Conservation (phyloP, 2,329 filamentous ascomycete genomes). For the Aspergillus eucalypticola region DNA sequence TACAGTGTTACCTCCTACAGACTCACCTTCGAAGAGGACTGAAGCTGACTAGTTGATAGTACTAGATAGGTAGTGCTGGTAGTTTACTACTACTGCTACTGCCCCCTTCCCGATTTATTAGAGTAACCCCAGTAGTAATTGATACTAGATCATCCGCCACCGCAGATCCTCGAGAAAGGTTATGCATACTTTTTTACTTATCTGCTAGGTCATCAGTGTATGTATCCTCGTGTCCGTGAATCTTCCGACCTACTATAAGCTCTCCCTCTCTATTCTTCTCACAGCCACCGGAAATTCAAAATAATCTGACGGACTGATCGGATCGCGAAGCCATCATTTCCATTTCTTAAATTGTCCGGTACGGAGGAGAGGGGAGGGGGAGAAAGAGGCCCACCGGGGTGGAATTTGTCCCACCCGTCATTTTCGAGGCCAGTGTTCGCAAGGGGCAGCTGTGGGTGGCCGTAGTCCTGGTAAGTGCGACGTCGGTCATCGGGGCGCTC, state of each 20-base stretch:
- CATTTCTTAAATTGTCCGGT: neutral
- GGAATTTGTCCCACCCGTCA: neutral
- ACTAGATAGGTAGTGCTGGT: too few species aligned
- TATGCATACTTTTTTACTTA: neutral
- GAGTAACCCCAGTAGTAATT: neutral
- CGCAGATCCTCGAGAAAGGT: neutral
- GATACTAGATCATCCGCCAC: neutral
- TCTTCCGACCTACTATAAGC: neutral
- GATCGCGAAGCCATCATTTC: neutral
- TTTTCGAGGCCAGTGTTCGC: slow-evolving; percentile 1
- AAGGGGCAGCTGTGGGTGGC: neutral
- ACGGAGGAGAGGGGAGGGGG: neutral
- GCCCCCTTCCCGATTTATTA: neutral
- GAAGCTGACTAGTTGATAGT: neutral
- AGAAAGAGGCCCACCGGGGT: neutral
- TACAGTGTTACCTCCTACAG: too few species aligned
- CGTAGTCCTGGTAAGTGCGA: slow-evolving; percentile 1
- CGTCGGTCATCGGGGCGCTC: slow-evolving; percentile 1
- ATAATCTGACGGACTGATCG: neutral
- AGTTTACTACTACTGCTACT: too few species aligned
- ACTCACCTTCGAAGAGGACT: neutral
- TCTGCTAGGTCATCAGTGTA: neutral
- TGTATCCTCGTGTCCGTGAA: neutral
- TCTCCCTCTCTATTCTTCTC: neutral
- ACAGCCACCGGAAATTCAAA: neutral